Percentiles rank a stretch among this genome's conserved stretches.
These are phyloP conservation scores for Calcarisporium arbuscula DNA, from an alignment of 2,329 filamentous ascomycete species.

Conservation along the genomic window DNA sequence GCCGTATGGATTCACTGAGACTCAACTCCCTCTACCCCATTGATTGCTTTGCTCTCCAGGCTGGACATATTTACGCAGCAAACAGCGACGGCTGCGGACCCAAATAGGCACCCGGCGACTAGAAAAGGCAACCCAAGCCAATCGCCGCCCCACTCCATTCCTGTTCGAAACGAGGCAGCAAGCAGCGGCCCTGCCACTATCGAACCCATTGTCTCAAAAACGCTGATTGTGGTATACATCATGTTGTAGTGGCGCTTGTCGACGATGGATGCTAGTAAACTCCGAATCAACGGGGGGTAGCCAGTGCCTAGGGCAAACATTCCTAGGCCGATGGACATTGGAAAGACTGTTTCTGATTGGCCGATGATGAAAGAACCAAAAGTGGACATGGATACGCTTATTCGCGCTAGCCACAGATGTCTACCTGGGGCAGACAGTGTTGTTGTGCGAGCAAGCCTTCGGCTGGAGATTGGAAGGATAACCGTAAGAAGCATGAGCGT, in stretches of 20 bases:
- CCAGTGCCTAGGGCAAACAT: neutral
- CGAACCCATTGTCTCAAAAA: constrained; percentile 12
- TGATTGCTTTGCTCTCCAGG: too few relatives aligned
- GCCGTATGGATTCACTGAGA: too few relatives aligned
- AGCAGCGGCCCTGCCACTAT: constrained; percentile 12
- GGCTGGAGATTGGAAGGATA: constrained; percentile 3
- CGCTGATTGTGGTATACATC: constrained; percentile 12
- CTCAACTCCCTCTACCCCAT: too few relatives aligned
- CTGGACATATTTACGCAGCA: too few relatives aligned
- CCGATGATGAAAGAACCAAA: constrained; percentile 5
- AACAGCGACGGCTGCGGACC: too few relatives aligned
- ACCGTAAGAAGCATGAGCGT: constrained; percentile 1
- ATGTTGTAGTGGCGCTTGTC: constrained; percentile 8
- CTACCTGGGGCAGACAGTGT: neutral
- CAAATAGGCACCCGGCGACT: constrained; percentile 1
- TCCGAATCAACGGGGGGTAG: constrained; percentile 8
- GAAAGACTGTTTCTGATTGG: neutral
- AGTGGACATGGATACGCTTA: constrained; percentile 4
- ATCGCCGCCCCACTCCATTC: constrained; percentile 7
- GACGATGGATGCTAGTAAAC: constrained; percentile 12
- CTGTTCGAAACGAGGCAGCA: constrained; percentile 10
- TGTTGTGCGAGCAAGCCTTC: constrained; percentile 1
- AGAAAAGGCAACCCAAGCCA: constrained; percentile 13
- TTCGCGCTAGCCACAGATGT: constrained; percentile 1
- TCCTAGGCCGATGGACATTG: neutral